phyloP scores from a whole-genome alignment of 164 flowering plant species.

The Piper longum region DNA sequence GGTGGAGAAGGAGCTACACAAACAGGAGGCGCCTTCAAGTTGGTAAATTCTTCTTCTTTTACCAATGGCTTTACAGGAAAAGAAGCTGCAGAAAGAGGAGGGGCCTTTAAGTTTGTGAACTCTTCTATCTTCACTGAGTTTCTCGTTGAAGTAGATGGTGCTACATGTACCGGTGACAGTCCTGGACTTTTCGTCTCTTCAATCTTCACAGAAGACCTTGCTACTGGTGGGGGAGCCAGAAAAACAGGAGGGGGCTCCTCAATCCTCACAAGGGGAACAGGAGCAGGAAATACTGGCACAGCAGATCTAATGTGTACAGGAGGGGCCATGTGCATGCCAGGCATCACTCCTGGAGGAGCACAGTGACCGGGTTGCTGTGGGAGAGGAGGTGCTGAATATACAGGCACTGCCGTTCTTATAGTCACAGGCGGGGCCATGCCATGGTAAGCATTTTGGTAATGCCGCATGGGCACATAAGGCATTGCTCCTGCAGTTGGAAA shows the following conservation, averaged over 20 bases:
- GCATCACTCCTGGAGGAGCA: conserved; percentile 27
- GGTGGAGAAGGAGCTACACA: not conserved
- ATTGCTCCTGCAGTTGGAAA: conserved; percentile 55
- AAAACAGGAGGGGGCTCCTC: conserved; percentile 18
- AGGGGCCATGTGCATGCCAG: conserved; percentile 19
- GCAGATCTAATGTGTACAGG: conserved; percentile 26
- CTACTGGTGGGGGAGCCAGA: conserved; percentile 22
- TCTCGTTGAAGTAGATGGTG: not conserved
- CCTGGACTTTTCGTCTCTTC: conserved; percentile 13
- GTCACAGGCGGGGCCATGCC: conserved; percentile 82
- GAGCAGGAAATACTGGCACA: conserved; percentile 30
- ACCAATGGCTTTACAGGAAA: not conserved
- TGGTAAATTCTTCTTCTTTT: not conserved
- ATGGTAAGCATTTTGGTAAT: conserved; percentile 36
- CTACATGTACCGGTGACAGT: not conserved
- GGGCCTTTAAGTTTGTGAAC: not conserved
- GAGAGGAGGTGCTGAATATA: conserved; percentile 61
- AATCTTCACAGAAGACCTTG: conserved; percentile 9
- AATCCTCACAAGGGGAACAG: conserved; percentile 8
- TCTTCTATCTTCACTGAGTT: not conserved
- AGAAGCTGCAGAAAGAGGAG: conserved; percentile 18
- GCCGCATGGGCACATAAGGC: conserved; percentile 62
- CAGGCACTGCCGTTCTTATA: conserved; percentile 67
- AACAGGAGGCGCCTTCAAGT: not conserved
- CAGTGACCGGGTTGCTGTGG: conserved; percentile 21